Conservation (phyloP, 306 rosid species). For the Luffa aegyptiaca region DNA sequence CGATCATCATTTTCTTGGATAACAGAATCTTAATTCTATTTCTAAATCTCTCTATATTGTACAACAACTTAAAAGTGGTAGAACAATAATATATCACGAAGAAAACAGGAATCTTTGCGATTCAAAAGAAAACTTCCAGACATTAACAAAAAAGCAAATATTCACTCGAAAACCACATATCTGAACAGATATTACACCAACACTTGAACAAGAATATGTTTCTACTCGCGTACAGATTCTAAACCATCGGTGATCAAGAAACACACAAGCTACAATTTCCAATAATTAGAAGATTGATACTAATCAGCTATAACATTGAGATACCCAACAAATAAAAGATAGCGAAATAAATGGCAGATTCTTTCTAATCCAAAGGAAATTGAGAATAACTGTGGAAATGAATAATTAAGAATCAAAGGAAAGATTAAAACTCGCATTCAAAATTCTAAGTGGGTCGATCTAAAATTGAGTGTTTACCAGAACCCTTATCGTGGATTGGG, state of each 20-base stretch:
- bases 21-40: background rate
- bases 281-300: background rate
- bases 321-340: background rate
- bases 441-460: background rate
- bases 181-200: background rate
- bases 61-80: background rate
- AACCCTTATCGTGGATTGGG: background rate
- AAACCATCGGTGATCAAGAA: background rate
- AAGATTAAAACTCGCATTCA: background rate
- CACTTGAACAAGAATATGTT: background rate
- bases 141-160: background rate
- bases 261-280: background rate
- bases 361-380: background rate
- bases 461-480: background rate
- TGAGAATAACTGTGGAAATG: background rate
- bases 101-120: background rate
- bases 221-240: background rate
- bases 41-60: background rate
- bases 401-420: background rate
- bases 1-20: background rate
- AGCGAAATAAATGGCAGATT: background rate
- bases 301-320: background rate
- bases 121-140: background rate
- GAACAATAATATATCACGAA: background rate
- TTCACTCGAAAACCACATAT: background rate